Percentiles rank a stretch among this genome's conserved stretches.
Evolutionary conservation across 2,329 filamentous ascomycete genomes (phyloP).

Genomic region (Colletotrichum godetiae): DNA sequence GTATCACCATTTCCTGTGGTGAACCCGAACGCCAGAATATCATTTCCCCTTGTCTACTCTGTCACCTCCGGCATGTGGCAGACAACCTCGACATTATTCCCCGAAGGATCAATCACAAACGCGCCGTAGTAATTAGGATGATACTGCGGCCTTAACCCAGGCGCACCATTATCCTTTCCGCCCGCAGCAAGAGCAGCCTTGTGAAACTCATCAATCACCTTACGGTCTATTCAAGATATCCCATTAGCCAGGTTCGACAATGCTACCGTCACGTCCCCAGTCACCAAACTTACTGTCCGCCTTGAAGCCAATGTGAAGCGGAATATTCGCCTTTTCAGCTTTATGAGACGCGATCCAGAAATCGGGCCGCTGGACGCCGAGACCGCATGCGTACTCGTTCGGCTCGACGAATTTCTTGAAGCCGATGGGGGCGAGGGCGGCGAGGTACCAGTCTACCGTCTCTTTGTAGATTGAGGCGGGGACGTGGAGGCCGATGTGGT

Average conservation of each 20-base stretch:
- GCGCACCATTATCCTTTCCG: constrained; percentile 60
- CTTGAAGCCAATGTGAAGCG: constrained; percentile 46
- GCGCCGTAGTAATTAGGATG: constrained; percentile 60
- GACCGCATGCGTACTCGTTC: constrained; percentile 44
- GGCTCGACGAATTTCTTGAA: constrained; percentile 45
- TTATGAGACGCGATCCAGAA: constrained; percentile 43
- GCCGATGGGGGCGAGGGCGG: constrained; percentile 49
- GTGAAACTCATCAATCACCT: constrained; percentile 57
- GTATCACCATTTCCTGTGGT: too few species aligned
- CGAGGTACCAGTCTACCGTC: constrained; percentile 47
- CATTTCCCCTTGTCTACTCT: too few species aligned
- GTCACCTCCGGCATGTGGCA: constrained; percentile 37
- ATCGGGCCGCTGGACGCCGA: constrained; percentile 45
- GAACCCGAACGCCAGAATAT: too few species aligned
- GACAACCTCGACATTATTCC: constrained; percentile 64
- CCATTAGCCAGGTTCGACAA: background rate
- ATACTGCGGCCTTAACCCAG: constrained; percentile 57
- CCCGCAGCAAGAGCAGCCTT: constrained; percentile 53
- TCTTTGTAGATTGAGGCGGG: constrained; percentile 43
- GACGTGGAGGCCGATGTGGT: constrained; percentile 47
- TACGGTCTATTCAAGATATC: constrained; percentile 45
- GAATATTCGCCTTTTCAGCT: constrained; percentile 31
- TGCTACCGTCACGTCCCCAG: background rate
- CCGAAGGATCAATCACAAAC: constrained; percentile 60
- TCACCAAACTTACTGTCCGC: constrained; percentile 41